Evolutionary conservation across 345 rosid species (phyloP).

Genomic region (Brassica incana): DNA sequence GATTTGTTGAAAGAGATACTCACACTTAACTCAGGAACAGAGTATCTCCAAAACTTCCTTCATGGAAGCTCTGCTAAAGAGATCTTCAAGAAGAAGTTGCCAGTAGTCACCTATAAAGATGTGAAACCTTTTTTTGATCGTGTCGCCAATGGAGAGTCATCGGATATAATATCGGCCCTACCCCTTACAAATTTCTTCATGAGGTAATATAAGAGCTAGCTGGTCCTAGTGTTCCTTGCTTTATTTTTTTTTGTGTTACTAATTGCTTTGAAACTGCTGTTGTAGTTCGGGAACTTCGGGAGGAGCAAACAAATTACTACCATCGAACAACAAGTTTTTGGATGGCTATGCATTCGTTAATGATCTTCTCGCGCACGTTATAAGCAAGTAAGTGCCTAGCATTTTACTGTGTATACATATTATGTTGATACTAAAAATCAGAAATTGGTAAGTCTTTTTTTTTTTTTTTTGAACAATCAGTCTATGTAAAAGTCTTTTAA

Average conservation of each 20-base stretch:
- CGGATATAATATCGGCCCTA: neutral
- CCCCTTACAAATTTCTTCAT: neutral
- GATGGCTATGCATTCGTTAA: neutral
- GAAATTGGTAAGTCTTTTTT: no score
- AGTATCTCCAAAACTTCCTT: neutral
- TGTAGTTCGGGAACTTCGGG: neutral
- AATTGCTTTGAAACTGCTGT: neutral
- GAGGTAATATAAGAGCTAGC: neutral
- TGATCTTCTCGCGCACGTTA: neutral
- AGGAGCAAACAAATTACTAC: neutral
- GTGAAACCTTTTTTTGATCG: constrained; percentile 53
- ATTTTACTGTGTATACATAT: neutral
- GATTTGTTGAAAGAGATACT: constrained; percentile 11
- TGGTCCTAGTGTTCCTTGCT: neutral
- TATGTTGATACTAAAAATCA: neutral
- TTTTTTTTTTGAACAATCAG: no score
- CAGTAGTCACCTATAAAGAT: constrained; percentile 66
- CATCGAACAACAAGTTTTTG: neutral
- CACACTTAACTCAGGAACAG: constrained; percentile 12
- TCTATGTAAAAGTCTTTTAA: no score
- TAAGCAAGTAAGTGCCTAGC: neutral
- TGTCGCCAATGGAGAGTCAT: constrained; percentile 51
- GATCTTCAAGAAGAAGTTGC: constrained; percentile 55
- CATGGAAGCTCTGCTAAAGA: constrained; percentile 43
- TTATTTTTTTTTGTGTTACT: neutral